phyloP scores from a whole-genome alignment of 2,329 filamentous ascomycete genomes.

The Bretziella fagacearum region DNA sequence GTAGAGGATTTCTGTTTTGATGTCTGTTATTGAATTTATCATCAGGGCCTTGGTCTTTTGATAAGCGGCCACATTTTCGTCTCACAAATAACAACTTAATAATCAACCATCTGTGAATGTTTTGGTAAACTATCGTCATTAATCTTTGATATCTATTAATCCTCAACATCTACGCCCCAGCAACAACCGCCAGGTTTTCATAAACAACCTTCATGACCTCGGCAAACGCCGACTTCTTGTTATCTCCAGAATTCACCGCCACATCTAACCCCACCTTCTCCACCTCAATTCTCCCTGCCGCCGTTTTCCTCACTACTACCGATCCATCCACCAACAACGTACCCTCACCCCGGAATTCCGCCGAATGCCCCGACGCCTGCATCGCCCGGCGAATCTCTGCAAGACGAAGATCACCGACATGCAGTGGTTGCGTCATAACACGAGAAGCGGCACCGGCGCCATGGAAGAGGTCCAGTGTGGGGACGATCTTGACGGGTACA shows the following conservation, averaged over 20 bases:
- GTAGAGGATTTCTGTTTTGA: slow-evolving; percentile 1
- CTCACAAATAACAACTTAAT: neutral
- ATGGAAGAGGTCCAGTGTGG: slow-evolving; percentile 38
- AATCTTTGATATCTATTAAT: neutral
- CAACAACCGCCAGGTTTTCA: slow-evolving; percentile 80
- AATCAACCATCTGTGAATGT: neutral
- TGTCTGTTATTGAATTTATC: neutral
- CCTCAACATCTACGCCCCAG: slow-evolving; percentile 24
- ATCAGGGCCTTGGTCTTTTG: neutral
- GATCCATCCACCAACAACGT: slow-evolving; percentile 75
- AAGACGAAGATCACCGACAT: slow-evolving; percentile 82
- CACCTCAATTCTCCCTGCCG: slow-evolving; percentile 72
- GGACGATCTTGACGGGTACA: slow-evolving; percentile 22
- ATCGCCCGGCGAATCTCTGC: slow-evolving; percentile 76
- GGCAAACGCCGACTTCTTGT: slow-evolving; percentile 50
- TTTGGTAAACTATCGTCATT: neutral
- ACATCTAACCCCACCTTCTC: slow-evolving; percentile 49
- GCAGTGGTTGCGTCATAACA: slow-evolving; percentile 61
- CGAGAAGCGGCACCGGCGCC: slow-evolving; percentile 52
- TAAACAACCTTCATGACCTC: slow-evolving; percentile 86
- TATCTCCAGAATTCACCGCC: slow-evolving; percentile 15
- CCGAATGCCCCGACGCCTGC: slow-evolving; percentile 64
- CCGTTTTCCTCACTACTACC: slow-evolving; percentile 77
- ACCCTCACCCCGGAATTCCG: slow-evolving; percentile 87
- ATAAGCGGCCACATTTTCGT: neutral